Evolutionary conservation across 1,139 yeast species (phyloP).

Genomic region (Scheffersomyces quercinus): DNA sequence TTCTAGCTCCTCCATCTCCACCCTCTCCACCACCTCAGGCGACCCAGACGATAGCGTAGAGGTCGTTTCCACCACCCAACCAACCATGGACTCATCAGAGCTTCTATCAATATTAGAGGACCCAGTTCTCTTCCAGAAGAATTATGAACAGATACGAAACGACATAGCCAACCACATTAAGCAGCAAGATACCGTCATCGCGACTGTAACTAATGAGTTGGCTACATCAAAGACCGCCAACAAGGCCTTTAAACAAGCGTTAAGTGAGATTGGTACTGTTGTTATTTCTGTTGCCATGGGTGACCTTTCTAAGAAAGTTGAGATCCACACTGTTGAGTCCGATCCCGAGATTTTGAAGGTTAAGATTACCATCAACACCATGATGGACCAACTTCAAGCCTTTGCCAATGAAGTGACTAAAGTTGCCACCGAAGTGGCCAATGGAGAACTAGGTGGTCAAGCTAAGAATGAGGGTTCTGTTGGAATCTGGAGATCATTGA

Average conservation of each 20-base stretch:
- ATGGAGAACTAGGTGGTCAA: conserved; percentile 86
- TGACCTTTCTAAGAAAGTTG: conserved; percentile 75
- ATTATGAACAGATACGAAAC: conserved; percentile 33
- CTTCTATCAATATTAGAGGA: conserved; percentile 41
- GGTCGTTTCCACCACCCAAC: conserved; percentile 7
- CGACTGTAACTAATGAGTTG: conserved; percentile 39
- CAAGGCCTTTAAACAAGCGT: conserved; percentile 73
- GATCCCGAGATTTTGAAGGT: conserved; percentile 77
- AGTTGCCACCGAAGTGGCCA: conserved; percentile 87
- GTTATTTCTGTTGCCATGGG: conserved; percentile 86
- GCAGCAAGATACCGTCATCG: conserved; percentile 31
- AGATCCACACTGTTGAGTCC: conserved; percentile 67
- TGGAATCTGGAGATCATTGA: conserved; percentile 83
- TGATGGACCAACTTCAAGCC: conserved; percentile 85
- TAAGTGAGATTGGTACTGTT: conserved; percentile 78
- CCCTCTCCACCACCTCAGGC: neutral
- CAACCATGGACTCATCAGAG: conserved; percentile 31
- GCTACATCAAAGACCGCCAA: conserved; percentile 63
- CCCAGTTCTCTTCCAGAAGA: conserved; percentile 36
- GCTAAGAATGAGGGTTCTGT: conserved; percentile 82
- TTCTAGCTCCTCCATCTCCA: neutral
- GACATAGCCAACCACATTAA: conserved; percentile 32
- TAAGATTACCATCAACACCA: conserved; percentile 77
- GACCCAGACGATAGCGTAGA: neutral
- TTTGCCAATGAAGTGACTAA: conserved; percentile 83